Evolutionary conservation across 495 filamentous ascomycete species (phyloP), one percentile per base, ranked within the genome.

Genomic region (Chaetomium fimeti): DNA sequence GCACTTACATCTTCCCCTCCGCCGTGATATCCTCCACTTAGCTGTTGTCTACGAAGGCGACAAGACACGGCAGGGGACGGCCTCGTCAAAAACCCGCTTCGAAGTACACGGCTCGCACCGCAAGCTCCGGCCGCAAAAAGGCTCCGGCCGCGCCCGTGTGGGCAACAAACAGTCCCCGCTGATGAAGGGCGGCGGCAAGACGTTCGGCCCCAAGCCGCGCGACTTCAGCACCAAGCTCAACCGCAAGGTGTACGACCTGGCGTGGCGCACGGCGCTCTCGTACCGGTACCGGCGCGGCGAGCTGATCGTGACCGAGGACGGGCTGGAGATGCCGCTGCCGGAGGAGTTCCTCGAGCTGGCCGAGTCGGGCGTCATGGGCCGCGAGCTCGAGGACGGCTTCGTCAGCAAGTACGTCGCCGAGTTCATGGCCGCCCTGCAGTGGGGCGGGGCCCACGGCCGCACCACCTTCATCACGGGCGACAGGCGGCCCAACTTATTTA

Each of bases 31-130:
- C 61, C 87, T 99, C 22, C 95, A 98, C 76, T 85, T 93, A 32
- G 94, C 95, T 64, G 84, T 98, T 22, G 74, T 97, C 63, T 98
- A 89, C 84, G 94, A 98, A 78, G 94, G 91, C 70, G 92, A 97
- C 81, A 84, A 78, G 55, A 88, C 91, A 61, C 89, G 94, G 27
- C 87, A 91, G 72, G 94, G 95, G 62, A 93, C 91, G 0, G 94
- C 92, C 7, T 89, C 79, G 64, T 87, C 91, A 22, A 96, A 96
- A 76, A 93, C 85, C 73, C 87, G 95, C 60, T 83, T 72, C 65
- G 93, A 98, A 59, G 88, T 99, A 4, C 86, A 87, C 69, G 94
- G 93, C 57, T 91, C 88, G 60, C 82, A 86, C 70, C 75, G 81
- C 45, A 98, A 98, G 76, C 73, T 97, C 24, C 75, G 82, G 20